phyloP scores from a whole-genome alignment of 1,284 basidiomycete species.

The Lentinula novae-zelandiae region DNA sequence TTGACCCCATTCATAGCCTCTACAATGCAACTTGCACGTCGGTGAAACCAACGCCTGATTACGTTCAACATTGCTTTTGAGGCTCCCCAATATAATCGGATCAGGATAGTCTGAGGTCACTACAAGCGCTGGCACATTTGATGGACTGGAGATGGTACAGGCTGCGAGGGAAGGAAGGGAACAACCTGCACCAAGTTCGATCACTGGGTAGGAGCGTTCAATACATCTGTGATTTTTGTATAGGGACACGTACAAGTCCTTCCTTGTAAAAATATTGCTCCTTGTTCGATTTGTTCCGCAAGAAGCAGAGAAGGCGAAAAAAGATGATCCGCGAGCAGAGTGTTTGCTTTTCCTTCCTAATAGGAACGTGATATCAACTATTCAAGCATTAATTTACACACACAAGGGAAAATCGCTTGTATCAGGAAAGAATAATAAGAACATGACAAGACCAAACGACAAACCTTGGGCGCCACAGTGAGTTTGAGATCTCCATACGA shows the following conservation, averaged over 20 bases:
- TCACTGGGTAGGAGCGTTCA: conserved; percentile 31
- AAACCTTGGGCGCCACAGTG: conserved; percentile 52
- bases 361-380: background rate
- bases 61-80: conserved; percentile 46
- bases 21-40: conserved; percentile 39
- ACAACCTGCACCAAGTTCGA: conserved; percentile 67
- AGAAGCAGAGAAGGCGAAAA: conserved; percentile 67
- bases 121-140: conserved; percentile 43
- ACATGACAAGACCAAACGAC: conserved; percentile 4
- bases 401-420: background rate
- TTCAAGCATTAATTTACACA: background rate
- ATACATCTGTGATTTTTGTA: too few species aligned
- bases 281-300: conserved; percentile 59
- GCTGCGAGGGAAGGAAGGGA: conserved; percentile 62
- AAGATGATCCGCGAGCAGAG: conserved; percentile 65
- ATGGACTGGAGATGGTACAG: conserved; percentile 35
- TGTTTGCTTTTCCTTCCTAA: conserved; percentile 64
- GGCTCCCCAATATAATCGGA: conserved; percentile 51
- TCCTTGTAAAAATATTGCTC: conserved; percentile 36
- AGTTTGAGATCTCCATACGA: conserved; percentile 46
- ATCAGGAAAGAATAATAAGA: background rate
- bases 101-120: conserved; percentile 70
- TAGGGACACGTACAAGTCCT: conserved; percentile 32
- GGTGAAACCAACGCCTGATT: conserved; percentile 36
- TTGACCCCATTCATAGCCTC: conserved; percentile 64